Evolutionary conservation across 2,329 filamentous ascomycete species (phyloP), one percentile per base, ranked within the genome.

Genomic region (Microdochium bolleyi): DNA sequence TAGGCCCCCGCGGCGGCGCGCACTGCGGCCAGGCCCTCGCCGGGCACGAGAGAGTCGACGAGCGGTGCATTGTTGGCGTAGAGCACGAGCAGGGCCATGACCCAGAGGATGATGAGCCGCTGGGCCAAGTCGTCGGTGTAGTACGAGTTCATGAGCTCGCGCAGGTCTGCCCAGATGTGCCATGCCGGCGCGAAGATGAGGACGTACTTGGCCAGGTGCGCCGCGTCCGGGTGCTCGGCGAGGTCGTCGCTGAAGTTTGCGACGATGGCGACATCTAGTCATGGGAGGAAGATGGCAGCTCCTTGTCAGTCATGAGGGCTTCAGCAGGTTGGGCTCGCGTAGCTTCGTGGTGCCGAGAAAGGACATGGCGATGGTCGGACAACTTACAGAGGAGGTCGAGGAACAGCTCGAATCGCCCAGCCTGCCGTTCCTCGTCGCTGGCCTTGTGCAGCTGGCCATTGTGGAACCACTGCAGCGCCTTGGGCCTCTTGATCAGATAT

Each of bases 131-230:
- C 75, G 55, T 78, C 75, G 51, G 73, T 76, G 61, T 77, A 77
- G 62, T 75, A 78, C 8, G 72, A 74, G 61, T 78, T 78, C 73
- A 77, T 77, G 53, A 77, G 64, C 61, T 77, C 74, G 55, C 73
- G 71, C 19, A 76, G 64, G 55, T 78, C 75, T 41, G 66, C 69
- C 75, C 74, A 77, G 49, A 77, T 71, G 54, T 77, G 71, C 74
- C 74, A 77, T 52, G 74, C 73, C 10, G 73, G 73, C 8, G 72
- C 66, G 37, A 76, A 73, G 37, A 75, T 73, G 48, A 77, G 67
- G 25, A 77, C 66, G 58, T 75, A 77, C 60, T 77, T 76, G 51
- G 70, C 70, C 4, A 77, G 65, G 32, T 72, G 68, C 21, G 61
- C 61, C 22, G 73, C 73, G 24, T 72, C 65, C 9, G 74, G 68